A percentile compares a stretch with the other conserved stretches of the same genome.
Evolutionary conservation across 305 asterid genomes (phyloP).

Genomic region (Euphrasia arctica): DNA sequence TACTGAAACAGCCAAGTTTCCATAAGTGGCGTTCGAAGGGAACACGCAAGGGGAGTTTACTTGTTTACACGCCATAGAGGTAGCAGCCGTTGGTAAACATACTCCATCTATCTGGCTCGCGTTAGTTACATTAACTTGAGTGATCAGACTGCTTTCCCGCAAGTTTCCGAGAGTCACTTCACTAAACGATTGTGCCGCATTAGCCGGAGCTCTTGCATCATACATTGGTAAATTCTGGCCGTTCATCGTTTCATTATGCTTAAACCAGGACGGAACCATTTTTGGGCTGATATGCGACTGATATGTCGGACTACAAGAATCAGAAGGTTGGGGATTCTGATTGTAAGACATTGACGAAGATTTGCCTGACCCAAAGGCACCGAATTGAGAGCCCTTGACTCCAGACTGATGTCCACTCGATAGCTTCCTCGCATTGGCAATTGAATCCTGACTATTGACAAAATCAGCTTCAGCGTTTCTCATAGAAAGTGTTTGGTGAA

Average conservation of each 20-base stretch:
- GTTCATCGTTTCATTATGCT: constrained; percentile 41
- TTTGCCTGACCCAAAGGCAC: constrained; percentile 9
- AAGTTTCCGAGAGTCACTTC: constrained; percentile 31
- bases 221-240: constrained; percentile 36
- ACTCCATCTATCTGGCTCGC: constrained; percentile 31
- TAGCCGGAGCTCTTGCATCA: constrained; percentile 28
- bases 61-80: constrained; percentile 29
- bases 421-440: constrained; percentile 36
- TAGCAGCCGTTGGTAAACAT: constrained; percentile 31
- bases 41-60: constrained; percentile 26
- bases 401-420: constrained; percentile 25
- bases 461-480: constrained; percentile 31
- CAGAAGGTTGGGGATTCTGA: constrained; percentile 30
- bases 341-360: constrained; percentile 1
- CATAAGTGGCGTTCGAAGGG: constrained; percentile 36
- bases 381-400: constrained; percentile 18
- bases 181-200: constrained; percentile 19
- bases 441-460: constrained; percentile 33
- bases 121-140: constrained; percentile 35
- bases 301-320: constrained; percentile 25
- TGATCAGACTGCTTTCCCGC: constrained; percentile 31
- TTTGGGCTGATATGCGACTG: constrained; percentile 38
- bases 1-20: constrained; percentile 33
- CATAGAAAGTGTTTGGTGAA: constrained; percentile 33
- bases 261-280: constrained; percentile 57